These are phyloP conservation scores for Rhodosorus marinus DNA, from an alignment of 23 red algal species.

Conservation along the genomic window DNA sequence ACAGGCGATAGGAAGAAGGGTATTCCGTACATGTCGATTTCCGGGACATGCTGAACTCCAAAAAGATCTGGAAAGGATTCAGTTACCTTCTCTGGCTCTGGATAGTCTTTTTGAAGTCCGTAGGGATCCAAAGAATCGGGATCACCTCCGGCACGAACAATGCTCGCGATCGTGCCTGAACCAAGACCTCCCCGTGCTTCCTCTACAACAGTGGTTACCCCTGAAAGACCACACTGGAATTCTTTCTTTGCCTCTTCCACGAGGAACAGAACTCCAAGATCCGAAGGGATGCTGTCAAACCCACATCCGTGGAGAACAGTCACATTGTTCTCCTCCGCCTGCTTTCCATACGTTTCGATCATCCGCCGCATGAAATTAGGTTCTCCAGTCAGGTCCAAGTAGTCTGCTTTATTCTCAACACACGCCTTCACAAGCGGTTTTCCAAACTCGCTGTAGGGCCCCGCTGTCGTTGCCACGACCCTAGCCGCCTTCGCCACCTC, in stretches of 20 bases:
- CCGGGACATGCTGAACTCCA: no score
- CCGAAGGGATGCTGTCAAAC: background rate
- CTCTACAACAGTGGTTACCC: no score
- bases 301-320: background rate
- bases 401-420: background rate
- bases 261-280: background rate
- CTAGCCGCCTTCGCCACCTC: background rate
- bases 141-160: no score
- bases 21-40: no score
- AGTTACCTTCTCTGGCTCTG: no score
- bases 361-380: background rate
- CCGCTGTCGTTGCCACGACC: constrained; percentile 6
- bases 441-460: constrained; percentile 1
- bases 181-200: no score
- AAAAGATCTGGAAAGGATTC: no score
- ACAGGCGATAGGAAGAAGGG: no score
- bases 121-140: no score
- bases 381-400: constrained; percentile 7
- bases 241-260: background rate
- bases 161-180: no score
- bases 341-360: background rate
- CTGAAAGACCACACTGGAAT: no score
- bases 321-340: background rate
- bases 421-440: background rate
- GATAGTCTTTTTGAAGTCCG: no score